Evolutionary conservation across 768 basidiomycete genomes (phyloP).

Genomic region (Phanerochaete carnosa): DNA sequence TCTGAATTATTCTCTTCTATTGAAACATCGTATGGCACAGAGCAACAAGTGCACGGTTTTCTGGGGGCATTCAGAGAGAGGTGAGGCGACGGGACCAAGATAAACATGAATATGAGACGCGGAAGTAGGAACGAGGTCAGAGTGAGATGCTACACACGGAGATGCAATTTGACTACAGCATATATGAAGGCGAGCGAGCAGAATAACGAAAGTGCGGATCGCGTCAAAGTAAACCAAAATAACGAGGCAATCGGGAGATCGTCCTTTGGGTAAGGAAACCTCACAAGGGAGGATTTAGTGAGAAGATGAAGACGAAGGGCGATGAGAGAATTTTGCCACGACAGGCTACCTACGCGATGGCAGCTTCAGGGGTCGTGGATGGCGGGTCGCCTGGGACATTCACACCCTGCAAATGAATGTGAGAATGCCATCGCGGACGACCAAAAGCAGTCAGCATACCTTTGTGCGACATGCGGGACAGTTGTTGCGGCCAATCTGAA

Average conservation of each 20-base stretch:
- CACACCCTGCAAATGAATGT: not conserved
- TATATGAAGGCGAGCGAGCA: not conserved
- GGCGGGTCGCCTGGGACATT: not conserved
- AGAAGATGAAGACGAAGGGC: not conserved
- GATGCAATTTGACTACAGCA: constrained; percentile 13
- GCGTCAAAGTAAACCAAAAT: not conserved
- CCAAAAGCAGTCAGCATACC: constrained; percentile 34
- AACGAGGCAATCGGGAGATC: not conserved
- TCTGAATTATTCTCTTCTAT: not conserved
- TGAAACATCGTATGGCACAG: constrained; percentile 5
- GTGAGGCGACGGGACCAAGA: not conserved
- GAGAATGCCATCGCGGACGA: not conserved
- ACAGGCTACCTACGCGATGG: not conserved
- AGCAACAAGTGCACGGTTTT: not conserved
- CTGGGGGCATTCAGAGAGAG: not conserved
- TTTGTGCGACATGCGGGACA: constrained; percentile 88
- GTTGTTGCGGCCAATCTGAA: constrained; percentile 76
- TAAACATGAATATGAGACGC: not conserved
- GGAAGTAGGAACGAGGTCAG: not conserved
- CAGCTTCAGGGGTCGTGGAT: not conserved
- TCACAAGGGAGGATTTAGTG: not conserved
- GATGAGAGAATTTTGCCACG: not conserved
- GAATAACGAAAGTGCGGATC: constrained; percentile 9
- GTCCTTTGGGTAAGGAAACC: not conserved
- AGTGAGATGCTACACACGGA: constrained; percentile 2